These are phyloP conservation scores for Apophysomyces sp. DNA, from an alignment of 371 early-diverging fungal genomes.

Conservation along the genomic window DNA sequence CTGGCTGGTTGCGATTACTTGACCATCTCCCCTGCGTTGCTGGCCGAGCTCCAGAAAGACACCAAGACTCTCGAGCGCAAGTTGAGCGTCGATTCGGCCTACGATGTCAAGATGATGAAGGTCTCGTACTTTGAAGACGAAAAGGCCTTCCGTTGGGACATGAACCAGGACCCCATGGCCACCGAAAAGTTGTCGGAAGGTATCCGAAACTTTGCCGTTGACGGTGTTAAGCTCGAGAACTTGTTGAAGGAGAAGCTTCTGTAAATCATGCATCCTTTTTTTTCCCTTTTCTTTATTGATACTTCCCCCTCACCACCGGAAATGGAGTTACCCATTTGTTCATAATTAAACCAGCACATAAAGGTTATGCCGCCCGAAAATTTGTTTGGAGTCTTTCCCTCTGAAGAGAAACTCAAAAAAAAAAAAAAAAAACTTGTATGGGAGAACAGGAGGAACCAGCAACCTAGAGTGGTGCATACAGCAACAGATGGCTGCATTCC, in stretches of 20 bases:
- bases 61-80: slow-evolving; percentile 65
- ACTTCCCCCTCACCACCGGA: slow-evolving; percentile 1
- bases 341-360: background rate
- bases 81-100: slow-evolving; percentile 70
- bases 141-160: slow-evolving; percentile 89
- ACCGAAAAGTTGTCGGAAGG: slow-evolving; percentile 96
- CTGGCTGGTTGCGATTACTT: slow-evolving; percentile 96
- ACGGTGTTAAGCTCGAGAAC: slow-evolving; percentile 82
- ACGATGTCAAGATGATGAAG: slow-evolving; percentile 44
- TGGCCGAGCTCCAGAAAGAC: slow-evolving; percentile 74
- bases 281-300: slow-evolving; percentile 3
- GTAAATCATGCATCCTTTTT: slow-evolving; percentile 5
- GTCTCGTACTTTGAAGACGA: slow-evolving; percentile 76
- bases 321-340: background rate
- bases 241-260: slow-evolving; percentile 59
- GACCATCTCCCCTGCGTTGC: slow-evolving; percentile 91
- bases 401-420: too few species aligned
- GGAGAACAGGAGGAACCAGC: too few species aligned
- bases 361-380: background rate
- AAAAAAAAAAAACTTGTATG: too few species aligned
- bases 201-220: slow-evolving; percentile 95
- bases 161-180: slow-evolving; percentile 98
- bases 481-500: too few species aligned
- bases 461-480: too few species aligned
- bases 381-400: too few species aligned